These are phyloP conservation scores for Aspergillus carbonarius DNA, from an alignment of 2,329 filamentous ascomycete genomes.

Conservation along the genomic window DNA sequence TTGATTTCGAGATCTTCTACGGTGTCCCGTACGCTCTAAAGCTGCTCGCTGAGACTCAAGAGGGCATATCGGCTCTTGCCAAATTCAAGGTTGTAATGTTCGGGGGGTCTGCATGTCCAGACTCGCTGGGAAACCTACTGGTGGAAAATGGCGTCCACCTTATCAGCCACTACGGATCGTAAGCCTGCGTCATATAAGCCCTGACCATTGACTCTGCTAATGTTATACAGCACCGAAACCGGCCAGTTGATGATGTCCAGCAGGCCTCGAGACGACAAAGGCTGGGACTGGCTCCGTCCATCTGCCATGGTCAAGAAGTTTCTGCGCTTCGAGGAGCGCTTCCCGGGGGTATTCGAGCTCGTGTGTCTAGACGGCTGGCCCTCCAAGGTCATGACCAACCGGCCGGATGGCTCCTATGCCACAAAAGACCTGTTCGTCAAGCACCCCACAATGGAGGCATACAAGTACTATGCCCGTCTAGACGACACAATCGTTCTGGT, in stretches of 20 bases:
- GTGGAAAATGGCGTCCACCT: conserved; percentile 56
- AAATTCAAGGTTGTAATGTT: conserved; percentile 56
- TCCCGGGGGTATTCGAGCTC: conserved; percentile 38
- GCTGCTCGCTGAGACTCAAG: conserved; percentile 58
- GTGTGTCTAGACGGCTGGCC: conserved; percentile 39
- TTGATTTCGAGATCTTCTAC: conserved; percentile 56
- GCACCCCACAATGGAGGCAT: conserved; percentile 47
- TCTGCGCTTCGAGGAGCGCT: conserved; percentile 41
- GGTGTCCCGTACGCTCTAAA: conserved; percentile 66
- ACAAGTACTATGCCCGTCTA: conserved; percentile 48
- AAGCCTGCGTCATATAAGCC: conserved; percentile 23
- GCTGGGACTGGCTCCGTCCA: conserved; percentile 61
- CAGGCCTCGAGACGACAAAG: conserved; percentile 53
- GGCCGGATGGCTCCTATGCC: conserved; percentile 49
- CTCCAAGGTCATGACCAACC: conserved; percentile 45
- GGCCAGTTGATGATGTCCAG: conserved; percentile 63
- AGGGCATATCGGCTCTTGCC: conserved; percentile 52
- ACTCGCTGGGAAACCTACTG: conserved; percentile 57
- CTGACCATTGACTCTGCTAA: background rate
- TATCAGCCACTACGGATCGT: conserved; percentile 58
- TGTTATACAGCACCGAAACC: conserved; percentile 53
- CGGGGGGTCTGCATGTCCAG: conserved; percentile 59
- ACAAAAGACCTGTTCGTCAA: conserved; percentile 52
- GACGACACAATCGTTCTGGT: conserved; percentile 50
- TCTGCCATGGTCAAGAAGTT: conserved; percentile 43